These are phyloP conservation scores for Craterostigma plantagineum DNA, from an alignment of 257 asterid species.

Conservation along the genomic window DNA sequence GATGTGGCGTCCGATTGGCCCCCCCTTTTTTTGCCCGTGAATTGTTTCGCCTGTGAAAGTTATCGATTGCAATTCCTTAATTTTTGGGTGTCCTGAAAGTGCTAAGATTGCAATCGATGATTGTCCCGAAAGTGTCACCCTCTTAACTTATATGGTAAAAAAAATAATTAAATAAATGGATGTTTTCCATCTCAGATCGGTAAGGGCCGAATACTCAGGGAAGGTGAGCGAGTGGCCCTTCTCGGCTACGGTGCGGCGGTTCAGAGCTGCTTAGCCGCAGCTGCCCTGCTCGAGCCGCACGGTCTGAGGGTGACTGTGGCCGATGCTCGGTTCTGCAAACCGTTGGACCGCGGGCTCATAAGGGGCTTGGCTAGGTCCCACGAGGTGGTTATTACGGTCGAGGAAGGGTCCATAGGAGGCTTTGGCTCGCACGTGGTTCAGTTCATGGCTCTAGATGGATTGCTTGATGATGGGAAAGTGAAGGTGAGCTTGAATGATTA, in stretches of 20 bases:
- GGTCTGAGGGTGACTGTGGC: slow-evolving; percentile 63
- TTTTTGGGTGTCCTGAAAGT: too few relatives aligned
- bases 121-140: neutral
- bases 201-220: slow-evolving; percentile 56
- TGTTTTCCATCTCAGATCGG: slow-evolving; percentile 32
- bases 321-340: slow-evolving; percentile 95
- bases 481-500: slow-evolving; percentile 34
- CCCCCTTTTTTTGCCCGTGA: too few relatives aligned
- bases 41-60: too few relatives aligned
- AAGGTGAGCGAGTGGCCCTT: slow-evolving; percentile 89
- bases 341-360: slow-evolving; percentile 54
- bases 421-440: slow-evolving; percentile 95
- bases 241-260: slow-evolving; percentile 82
- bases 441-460: slow-evolving; percentile 85
- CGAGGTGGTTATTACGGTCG: slow-evolving; percentile 67
- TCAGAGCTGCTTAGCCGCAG: slow-evolving; percentile 80
- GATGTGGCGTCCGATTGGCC: too few relatives aligned
- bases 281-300: slow-evolving; percentile 35
- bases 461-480: slow-evolving; percentile 57
- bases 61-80: too few relatives aligned
- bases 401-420: slow-evolving; percentile 98
- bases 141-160: too few relatives aligned
- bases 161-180: too few relatives aligned
- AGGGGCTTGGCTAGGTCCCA: slow-evolving; percentile 76
- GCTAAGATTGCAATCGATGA: neutral